Evolutionary conservation across 345 rosid species (phyloP).

Genomic region (Gossypium sturtianum): DNA sequence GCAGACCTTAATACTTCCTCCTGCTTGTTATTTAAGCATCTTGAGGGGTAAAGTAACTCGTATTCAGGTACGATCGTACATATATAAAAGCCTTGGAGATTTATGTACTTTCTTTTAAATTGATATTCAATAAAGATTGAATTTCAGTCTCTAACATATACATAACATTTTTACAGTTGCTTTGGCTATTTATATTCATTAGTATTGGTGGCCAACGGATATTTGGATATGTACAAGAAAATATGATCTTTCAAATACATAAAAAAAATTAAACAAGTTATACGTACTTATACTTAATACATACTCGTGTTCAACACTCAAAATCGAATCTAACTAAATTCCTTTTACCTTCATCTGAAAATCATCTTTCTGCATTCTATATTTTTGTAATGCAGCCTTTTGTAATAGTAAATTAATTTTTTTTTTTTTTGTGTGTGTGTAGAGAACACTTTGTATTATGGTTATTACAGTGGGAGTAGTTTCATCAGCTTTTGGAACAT

Average conservation of each 20-base stretch:
- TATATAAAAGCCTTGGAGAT: too few species aligned
- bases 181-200: too few species aligned
- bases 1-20: constrained; percentile 93
- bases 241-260: background rate
- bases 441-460: constrained; percentile 50
- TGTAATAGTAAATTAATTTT: background rate
- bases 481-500: constrained; percentile 61
- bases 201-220: too few species aligned
- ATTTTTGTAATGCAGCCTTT: background rate
- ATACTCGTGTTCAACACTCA: background rate
- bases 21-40: constrained; percentile 86
- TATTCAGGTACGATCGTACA: constrained; percentile 42
- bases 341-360: background rate
- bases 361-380: background rate
- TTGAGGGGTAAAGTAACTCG: constrained; percentile 44
- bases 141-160: too few species aligned
- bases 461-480: constrained; percentile 62
- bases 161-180: too few species aligned
- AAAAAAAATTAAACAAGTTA: background rate
- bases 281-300: background rate
- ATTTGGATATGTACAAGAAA: background rate
- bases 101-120: too few species aligned
- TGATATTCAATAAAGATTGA: too few species aligned
- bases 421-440: constrained; percentile 4
- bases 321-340: background rate